Evolutionary conservation across 352 stramenopile genomes (phyloP).

Genomic region (Proteromonas lacertae): DNA sequence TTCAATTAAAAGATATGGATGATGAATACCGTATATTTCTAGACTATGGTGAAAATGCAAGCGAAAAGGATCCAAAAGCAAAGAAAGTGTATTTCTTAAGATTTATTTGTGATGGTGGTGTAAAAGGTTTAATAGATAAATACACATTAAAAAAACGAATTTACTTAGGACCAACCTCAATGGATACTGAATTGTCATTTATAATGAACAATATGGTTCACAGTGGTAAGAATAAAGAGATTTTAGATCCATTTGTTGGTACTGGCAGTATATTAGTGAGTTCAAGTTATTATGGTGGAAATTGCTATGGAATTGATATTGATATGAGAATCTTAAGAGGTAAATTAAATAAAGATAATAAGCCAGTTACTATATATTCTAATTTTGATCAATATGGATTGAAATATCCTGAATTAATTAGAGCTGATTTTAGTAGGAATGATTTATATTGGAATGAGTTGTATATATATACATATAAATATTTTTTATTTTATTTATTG

Average conservation of each 20-base stretch:
- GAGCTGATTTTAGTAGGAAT: too few species aligned
- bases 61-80: too few species aligned
- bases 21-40: too few species aligned
- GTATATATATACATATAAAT: too few species aligned
- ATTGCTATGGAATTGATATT: background rate
- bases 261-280: background rate
- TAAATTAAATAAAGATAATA: background rate
- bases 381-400: background rate
- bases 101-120: too few species aligned
- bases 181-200: background rate
- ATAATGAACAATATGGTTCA: background rate
- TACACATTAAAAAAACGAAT: slow-evolving; percentile 1
- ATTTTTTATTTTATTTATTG: too few species aligned
- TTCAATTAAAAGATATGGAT: too few species aligned
- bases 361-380: background rate
- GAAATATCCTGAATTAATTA: background rate
- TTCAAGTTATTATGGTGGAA: background rate
- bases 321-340: background rate
- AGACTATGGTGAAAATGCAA: too few species aligned
- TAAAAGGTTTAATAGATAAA: too few species aligned
- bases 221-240: background rate
- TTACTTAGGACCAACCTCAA: slow-evolving; percentile 1
- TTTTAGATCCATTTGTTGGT: slow-evolving; percentile 1
- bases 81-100: too few species aligned
- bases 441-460: too few species aligned